Evolutionary conservation across 1,284 basidiomycete genomes (phyloP).

Genomic region (Ceratobasidium sp.): DNA sequence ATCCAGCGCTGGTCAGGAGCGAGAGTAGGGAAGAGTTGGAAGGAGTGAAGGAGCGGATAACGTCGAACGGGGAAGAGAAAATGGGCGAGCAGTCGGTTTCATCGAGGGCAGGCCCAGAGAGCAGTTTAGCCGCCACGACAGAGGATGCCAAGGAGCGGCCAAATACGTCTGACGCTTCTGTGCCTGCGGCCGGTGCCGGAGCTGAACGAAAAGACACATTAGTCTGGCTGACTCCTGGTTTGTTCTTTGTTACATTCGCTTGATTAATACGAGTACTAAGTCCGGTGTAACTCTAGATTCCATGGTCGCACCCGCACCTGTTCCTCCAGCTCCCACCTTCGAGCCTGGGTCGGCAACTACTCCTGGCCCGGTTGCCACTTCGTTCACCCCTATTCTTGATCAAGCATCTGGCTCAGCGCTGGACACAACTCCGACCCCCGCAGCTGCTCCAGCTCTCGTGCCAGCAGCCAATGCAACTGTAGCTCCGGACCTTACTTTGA

Average conservation of each 20-base stretch:
- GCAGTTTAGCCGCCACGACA: neutral
- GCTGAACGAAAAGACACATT: neutral
- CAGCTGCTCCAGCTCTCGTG: neutral
- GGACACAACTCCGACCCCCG: neutral
- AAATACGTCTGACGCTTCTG: neutral
- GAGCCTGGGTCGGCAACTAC: too few species aligned
- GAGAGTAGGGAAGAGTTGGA: too few species aligned
- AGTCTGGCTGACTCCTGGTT: neutral
- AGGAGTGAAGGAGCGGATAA: too few species aligned
- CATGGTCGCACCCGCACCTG: too few species aligned
- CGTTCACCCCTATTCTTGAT: neutral
- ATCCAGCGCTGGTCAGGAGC: too few species aligned
- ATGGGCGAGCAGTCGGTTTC: neutral
- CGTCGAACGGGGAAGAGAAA: too few species aligned
- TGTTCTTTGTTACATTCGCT: neutral
- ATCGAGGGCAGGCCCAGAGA: neutral
- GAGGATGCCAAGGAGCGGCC: neutral
- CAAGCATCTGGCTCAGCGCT: neutral
- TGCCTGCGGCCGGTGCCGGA: neutral
- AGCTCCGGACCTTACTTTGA: neutral
- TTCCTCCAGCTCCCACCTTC: too few species aligned
- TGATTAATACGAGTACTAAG: too few species aligned
- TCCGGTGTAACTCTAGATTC: too few species aligned
- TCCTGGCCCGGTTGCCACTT: neutral
- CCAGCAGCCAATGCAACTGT: neutral